These are phyloP conservation scores for Aspergillus sp. DNA, from an alignment of 2,329 filamentous ascomycete genomes.

Conservation along the genomic window DNA sequence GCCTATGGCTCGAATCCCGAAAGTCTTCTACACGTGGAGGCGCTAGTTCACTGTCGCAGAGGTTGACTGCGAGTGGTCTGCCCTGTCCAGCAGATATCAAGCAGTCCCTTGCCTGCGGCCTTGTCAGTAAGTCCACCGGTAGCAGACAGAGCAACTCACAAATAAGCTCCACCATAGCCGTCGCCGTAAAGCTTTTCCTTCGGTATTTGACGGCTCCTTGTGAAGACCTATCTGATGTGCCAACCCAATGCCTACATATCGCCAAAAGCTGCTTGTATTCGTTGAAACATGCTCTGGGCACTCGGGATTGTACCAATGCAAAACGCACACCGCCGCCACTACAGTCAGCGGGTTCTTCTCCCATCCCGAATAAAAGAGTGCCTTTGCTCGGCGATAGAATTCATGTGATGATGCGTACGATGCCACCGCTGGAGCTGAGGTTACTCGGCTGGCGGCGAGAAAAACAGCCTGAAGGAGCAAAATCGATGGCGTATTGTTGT, in stretches of 20 bases:
- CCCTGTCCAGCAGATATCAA: no score
- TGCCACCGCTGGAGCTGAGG: not conserved
- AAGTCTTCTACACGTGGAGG: no score
- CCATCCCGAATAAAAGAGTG: slow-evolving; percentile 33
- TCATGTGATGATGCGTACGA: slow-evolving; percentile 30
- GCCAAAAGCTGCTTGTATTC: slow-evolving; percentile 48
- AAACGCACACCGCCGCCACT: slow-evolving; percentile 31
- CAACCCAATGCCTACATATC: slow-evolving; percentile 42
- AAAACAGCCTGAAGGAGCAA: no score
- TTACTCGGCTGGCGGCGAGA: no score
- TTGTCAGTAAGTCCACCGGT: no score
- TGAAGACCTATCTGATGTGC: slow-evolving; percentile 48
- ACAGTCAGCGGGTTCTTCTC: slow-evolving; percentile 33
- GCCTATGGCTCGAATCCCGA: no score
- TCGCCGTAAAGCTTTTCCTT: slow-evolving; percentile 9
- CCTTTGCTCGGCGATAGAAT: slow-evolving; percentile 35
- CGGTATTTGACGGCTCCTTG: slow-evolving; percentile 37
- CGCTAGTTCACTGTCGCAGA: no score
- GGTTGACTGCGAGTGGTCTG: no score
- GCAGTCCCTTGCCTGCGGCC: no score
- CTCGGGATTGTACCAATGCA: slow-evolving; percentile 38
- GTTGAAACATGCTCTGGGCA: slow-evolving; percentile 39
- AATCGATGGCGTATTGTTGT: slow-evolving; percentile 22
- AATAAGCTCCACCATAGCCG: no score
- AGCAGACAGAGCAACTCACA: no score